These are phyloP conservation scores for Furcasterigmium sp. DNA, from an alignment of 2,329 filamentous ascomycete species.

Conservation along the genomic window DNA sequence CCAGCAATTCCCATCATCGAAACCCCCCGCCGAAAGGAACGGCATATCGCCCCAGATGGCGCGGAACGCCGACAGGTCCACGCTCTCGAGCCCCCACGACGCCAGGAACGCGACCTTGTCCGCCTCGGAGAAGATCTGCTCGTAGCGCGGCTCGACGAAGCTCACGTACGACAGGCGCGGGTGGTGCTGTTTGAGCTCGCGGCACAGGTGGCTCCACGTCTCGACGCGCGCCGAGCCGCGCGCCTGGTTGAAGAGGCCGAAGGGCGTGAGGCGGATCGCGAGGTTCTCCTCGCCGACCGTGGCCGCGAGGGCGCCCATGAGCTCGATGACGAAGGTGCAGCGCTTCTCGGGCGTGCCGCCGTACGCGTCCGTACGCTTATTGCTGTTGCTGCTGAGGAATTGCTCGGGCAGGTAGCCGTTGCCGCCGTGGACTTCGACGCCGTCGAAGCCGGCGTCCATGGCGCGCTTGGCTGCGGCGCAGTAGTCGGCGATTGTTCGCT, in stretches of 20 bases:
- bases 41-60: conserved; percentile 46
- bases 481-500: conserved; percentile 22
- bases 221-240: conserved; percentile 52
- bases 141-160: conserved; percentile 50
- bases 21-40: conserved; percentile 52
- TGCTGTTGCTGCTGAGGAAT: conserved; percentile 48
- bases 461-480: conserved; percentile 6
- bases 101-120: conserved; percentile 44
- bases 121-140: conserved; percentile 42
- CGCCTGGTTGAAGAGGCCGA: conserved; percentile 57
- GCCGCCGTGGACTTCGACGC: conserved; percentile 54
- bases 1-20: conserved; percentile 43
- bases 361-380: conserved; percentile 43
- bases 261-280: conserved; percentile 55
- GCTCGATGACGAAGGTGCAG: conserved; percentile 42
- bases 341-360: conserved; percentile 49
- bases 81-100: conserved; percentile 38
- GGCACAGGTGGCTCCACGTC: conserved; percentile 55
- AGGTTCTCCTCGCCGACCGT: conserved; percentile 44
- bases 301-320: conserved; percentile 47
- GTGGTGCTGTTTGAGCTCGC: conserved; percentile 36
- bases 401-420: conserved; percentile 59
- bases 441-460: conserved; percentile 56
- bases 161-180: conserved; percentile 49
- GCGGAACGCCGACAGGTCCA: conserved; percentile 41